Conservation (phyloP, 768 basidiomycete species). For the Exsudoporus frostii region DNA sequence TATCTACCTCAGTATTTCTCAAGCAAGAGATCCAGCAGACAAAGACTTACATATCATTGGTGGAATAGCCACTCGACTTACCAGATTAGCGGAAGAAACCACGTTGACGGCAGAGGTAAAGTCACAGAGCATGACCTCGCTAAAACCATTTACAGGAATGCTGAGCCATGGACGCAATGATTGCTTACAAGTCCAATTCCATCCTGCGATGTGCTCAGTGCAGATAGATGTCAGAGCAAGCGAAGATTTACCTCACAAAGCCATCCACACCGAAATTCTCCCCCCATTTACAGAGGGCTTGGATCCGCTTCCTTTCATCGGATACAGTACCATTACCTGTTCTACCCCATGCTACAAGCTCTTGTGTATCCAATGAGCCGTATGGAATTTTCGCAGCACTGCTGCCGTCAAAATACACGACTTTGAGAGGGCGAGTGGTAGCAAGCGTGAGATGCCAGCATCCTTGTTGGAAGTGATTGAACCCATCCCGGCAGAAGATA, state of each 20-base stretch:
- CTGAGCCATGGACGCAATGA: not conserved
- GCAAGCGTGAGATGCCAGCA: slow-evolving; percentile 20
- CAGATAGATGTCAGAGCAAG: not conserved
- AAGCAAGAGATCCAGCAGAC: not conserved
- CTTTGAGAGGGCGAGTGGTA: slow-evolving; percentile 34
- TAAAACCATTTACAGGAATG: slow-evolving; percentile 3
- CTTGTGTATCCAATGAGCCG: slow-evolving; percentile 47
- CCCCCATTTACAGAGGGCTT: slow-evolving; percentile 45
- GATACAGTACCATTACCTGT: slow-evolving; percentile 12
- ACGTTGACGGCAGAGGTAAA: slow-evolving; percentile 28
- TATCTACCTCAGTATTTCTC: not conserved
- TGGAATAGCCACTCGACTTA: too few species aligned
- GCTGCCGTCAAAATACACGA: slow-evolving; percentile 53
- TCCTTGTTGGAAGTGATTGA: not conserved
- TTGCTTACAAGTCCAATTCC: slow-evolving; percentile 32
- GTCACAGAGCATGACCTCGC: slow-evolving; percentile 37
- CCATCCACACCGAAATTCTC: slow-evolving; percentile 41
- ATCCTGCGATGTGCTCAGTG: slow-evolving; percentile 16
- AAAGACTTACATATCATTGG: not conserved
- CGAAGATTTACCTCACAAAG: slow-evolving; percentile 37
- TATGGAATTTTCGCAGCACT: slow-evolving; percentile 42
- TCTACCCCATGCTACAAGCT: slow-evolving; percentile 43
- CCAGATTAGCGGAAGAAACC: slow-evolving; percentile 15
- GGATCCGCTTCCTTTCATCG: slow-evolving; percentile 37
- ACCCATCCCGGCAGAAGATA: slow-evolving; percentile 32